phyloP scores from a whole-genome alignment of 768 basidiomycete species.

The Lactifluus piperatus region DNA sequence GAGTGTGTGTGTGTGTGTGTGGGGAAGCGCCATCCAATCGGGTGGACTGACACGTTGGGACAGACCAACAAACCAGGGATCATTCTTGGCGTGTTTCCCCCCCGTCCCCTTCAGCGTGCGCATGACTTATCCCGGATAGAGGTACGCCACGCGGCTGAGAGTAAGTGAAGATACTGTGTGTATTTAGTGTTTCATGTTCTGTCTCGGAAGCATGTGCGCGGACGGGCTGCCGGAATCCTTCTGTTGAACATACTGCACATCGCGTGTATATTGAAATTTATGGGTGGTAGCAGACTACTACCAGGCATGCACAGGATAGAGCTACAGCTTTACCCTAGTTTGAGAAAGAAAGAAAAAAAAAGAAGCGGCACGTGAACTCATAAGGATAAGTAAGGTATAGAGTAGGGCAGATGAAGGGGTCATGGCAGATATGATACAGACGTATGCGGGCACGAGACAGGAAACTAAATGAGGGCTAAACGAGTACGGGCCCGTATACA shows the following conservation, averaged over 20 bases:
- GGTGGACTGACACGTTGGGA: not conserved
- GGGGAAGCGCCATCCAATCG: not conserved
- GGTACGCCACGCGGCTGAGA: not conserved
- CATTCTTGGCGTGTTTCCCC: not conserved
- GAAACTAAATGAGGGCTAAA: slow-evolving; percentile 8
- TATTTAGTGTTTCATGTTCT: not conserved
- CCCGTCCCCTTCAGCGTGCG: too few species aligned
- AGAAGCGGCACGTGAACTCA: not conserved
- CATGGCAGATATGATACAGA: slow-evolving; percentile 8
- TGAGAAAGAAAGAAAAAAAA: not conserved
- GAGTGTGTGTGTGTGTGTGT: too few species aligned
- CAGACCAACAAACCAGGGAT: not conserved
- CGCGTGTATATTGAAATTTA: not conserved
- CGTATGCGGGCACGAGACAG: not conserved
- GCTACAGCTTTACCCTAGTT: not conserved
- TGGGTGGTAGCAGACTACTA: not conserved
- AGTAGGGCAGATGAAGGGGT: not conserved
- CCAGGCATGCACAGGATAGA: slow-evolving; percentile 7
- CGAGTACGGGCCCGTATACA: not conserved
- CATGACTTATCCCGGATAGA: not conserved
- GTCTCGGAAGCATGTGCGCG: not conserved
- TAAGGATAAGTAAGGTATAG: slow-evolving; percentile 19
- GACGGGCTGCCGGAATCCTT: not conserved
- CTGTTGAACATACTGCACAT: not conserved
- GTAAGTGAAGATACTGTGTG: not conserved